These are phyloP conservation scores for Penicillium ochrochloron DNA, from an alignment of 495 filamentous ascomycete genomes.

Conservation along the genomic window DNA sequence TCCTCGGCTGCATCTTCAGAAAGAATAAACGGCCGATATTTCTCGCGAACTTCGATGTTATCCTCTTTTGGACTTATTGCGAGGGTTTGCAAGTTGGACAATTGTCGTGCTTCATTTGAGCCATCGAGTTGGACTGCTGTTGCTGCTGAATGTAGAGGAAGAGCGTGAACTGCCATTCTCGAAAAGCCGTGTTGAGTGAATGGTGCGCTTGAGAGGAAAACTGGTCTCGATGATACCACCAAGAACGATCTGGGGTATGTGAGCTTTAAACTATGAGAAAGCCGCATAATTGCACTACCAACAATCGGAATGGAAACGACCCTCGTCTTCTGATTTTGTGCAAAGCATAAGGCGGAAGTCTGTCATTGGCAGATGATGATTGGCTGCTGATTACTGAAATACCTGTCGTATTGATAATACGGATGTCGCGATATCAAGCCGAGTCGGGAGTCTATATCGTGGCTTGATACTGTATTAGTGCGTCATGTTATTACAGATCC, in stretches of 20 bases:
- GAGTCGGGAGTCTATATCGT: not conserved
- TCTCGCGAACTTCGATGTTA: constrained; percentile 46
- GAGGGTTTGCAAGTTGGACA: constrained; percentile 21
- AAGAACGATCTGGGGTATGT: not conserved
- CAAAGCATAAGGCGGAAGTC: constrained; percentile 1
- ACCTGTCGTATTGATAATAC: not conserved
- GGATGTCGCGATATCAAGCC: not conserved
- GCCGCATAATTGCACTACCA: not conserved
- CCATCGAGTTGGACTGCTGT: not conserved
- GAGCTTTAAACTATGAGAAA: constrained; percentile 8
- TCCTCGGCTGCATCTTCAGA: constrained; percentile 40
- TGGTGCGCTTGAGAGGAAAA: not conserved
- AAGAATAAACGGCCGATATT: constrained; percentile 65
- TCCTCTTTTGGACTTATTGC: constrained; percentile 54
- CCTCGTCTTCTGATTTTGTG: constrained; percentile 4
- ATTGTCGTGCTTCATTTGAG: not conserved
- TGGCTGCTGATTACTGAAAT: constrained; percentile 14
- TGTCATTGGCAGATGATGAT: constrained; percentile 32
- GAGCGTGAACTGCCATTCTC: not conserved
- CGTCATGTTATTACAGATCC: not conserved
- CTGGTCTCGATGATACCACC: not conserved
- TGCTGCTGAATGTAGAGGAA: not conserved
- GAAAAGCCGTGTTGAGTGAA: not conserved
- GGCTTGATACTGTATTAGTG: not conserved
- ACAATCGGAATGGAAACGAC: not conserved